Percentiles rank a stretch among this genome's conserved stretches.
Conservation (phyloP, 108 stramenopile species). For the Fistulifera pelliculosa region DNA sequence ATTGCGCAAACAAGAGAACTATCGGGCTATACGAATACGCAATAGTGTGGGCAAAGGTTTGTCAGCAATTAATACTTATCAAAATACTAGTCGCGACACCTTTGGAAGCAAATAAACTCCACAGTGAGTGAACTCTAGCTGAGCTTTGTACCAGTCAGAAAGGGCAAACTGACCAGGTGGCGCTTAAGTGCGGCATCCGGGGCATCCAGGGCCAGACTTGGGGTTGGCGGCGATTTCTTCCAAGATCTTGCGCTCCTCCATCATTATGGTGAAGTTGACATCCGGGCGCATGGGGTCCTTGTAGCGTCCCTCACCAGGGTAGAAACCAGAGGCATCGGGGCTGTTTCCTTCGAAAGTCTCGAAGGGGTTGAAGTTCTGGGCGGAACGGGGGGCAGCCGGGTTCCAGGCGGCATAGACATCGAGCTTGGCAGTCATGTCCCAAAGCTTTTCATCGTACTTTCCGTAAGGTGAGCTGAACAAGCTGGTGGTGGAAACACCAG, state of each 20-base stretch:
- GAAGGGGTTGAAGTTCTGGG: constrained; percentile 92
- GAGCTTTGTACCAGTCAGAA: too few relatives aligned
- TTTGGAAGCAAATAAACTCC: too few relatives aligned
- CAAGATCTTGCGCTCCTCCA: constrained; percentile 55
- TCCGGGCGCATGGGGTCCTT: constrained; percentile 85
- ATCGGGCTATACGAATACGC: too few relatives aligned
- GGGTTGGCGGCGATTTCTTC: constrained; percentile 71
- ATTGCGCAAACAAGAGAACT: too few relatives aligned
- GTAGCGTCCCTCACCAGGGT: constrained; percentile 80
- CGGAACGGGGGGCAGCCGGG: constrained; percentile 64
- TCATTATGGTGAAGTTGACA: constrained; percentile 73
- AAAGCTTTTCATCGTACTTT: constrained; percentile 78
- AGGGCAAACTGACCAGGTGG: neutral
- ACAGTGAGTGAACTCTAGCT: too few relatives aligned
- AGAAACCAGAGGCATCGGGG: constrained; percentile 69
- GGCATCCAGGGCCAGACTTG: constrained; percentile 66
- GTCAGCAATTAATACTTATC: too few relatives aligned
- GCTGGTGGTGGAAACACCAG: constrained; percentile 33
- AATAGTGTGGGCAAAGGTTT: too few relatives aligned
- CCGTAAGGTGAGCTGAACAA: constrained; percentile 42
- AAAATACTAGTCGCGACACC: too few relatives aligned
- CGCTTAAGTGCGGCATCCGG: constrained; percentile 76
- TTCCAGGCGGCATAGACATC: constrained; percentile 78
- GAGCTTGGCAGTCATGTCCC: constrained; percentile 78
- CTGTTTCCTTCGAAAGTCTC: constrained; percentile 66